Evolutionary conservation across 345 rosid species (phyloP).

Genomic region (Rhodomyrtus tomentosa): DNA sequence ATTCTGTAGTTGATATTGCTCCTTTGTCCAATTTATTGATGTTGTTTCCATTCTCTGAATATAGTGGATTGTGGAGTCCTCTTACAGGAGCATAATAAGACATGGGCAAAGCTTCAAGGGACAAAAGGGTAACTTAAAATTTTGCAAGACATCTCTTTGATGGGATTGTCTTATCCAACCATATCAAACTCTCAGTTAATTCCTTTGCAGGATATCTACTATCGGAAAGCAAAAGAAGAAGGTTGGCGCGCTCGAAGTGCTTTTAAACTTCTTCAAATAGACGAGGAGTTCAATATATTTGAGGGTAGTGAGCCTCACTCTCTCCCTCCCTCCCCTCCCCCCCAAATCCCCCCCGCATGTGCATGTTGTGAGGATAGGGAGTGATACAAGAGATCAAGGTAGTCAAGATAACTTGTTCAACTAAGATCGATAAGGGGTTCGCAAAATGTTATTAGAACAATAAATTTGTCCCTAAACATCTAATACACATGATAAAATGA

Average conservation of each 20-base stretch:
- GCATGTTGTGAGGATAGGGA: too few species aligned
- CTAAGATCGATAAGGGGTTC: too few species aligned
- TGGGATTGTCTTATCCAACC: not conserved
- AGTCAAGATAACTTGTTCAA: too few species aligned
- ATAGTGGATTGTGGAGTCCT: not conserved
- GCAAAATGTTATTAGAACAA: not conserved
- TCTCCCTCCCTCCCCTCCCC: not conserved
- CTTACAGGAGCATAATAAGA: not conserved
- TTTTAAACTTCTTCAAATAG: slow-evolving; percentile 90
- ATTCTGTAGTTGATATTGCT: not conserved
- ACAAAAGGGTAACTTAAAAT: slow-evolving; percentile 50
- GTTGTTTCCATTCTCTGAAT: not conserved
- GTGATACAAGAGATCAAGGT: too few species aligned
- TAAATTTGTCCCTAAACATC: not conserved
- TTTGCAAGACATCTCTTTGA: not conserved
- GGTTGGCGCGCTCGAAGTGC: slow-evolving; percentile 99
- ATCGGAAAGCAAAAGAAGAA: slow-evolving; percentile 93
- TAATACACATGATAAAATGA: not conserved
- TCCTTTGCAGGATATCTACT: slow-evolving; percentile 68
- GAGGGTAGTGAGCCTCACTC: not conserved
- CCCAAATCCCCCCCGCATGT: too few species aligned
- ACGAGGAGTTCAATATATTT: slow-evolving; percentile 35
- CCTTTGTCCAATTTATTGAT: not conserved
- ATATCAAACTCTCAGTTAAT: not conserved
- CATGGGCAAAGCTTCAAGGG: slow-evolving; percentile 95